A percentile compares a stretch with the other conserved stretches of the same genome.
These are phyloP conservation scores for Hericium rajendrae DNA, from an alignment of 768 basidiomycete species.

Conservation along the genomic window DNA sequence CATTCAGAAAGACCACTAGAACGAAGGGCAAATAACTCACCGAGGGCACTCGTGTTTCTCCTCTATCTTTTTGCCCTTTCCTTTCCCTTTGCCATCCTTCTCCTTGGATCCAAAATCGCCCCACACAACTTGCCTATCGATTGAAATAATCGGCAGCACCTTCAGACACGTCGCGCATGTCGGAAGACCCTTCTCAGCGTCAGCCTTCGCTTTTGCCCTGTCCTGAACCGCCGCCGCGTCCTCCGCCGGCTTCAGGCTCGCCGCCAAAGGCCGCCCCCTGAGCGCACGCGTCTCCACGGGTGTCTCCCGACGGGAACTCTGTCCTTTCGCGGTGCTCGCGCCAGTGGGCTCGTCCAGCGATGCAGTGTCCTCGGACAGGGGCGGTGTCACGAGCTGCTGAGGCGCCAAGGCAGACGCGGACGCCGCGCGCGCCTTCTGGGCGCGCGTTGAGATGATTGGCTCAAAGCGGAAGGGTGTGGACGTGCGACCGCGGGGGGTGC, in stretches of 20 bases:
- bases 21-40: constrained; percentile 26
- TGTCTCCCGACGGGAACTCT: background rate
- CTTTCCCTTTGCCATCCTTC: constrained; percentile 37
- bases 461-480: constrained; percentile 27
- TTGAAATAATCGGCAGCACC: constrained; percentile 65
- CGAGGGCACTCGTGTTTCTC: constrained; percentile 59
- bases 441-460: constrained; percentile 51
- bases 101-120: constrained; percentile 44
- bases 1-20: background rate
- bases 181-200: constrained; percentile 25
- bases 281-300: background rate
- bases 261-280: background rate
- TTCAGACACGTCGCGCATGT: constrained; percentile 65
- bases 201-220: background rate
- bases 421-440: constrained; percentile 33
- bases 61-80: constrained; percentile 25
- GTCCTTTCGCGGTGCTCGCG: constrained; percentile 1
- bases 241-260: background rate
- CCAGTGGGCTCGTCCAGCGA: constrained; percentile 22
- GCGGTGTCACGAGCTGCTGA: constrained; percentile 38
- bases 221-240: constrained; percentile 8
- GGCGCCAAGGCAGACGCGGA: constrained; percentile 18
- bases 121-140: constrained; percentile 70
- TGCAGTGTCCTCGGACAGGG: constrained; percentile 35
- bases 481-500: background rate